Evolutionary conservation across 225 moss, liverwort and hornwort species (phyloP), one percentile per base, ranked within the genome.

Genomic region (Bryoerythrophyllum caledonicum): DNA sequence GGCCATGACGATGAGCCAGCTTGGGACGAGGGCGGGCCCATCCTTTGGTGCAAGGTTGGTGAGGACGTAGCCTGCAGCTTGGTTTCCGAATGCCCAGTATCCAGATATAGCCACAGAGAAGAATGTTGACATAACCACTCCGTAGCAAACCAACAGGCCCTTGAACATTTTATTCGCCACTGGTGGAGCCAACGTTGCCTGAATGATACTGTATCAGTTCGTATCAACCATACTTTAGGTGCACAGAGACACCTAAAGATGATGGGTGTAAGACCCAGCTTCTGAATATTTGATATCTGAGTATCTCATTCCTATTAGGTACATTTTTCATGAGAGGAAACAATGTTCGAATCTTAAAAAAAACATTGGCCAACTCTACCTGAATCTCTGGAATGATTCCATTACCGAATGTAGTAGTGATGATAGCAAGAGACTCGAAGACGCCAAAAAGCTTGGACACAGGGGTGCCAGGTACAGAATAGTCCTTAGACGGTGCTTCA

Each of bases 71-170:
- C 79, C 86, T 48, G 67, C 69, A 64, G 78, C 85, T 84, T 78
- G 83, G 64, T 90, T 90, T 41, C 90, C 88, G 34, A 88, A 90
- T 15, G 86, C 86, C 90, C 86, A 88, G 70, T 90, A 90, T 21
- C 88, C 90, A 53, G 85, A 62, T 59, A 87, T 52, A 17, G 88
- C 83, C 10, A 88, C 82, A 1, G 83, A 77, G 75, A 90, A 84
- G 76, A 81, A 88, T 11, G 90, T 88, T 34, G 83, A 76, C 40
- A 78, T 60, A 15, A 87, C 85, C 54, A 90, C 83, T 46, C 72
- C 81, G 56, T 88, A 90, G 74, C 82, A 80, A 48, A 87, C 66
- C 56, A 85, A 43, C 46, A 90, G 76, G 27, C 88, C 88, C 52
- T 76, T 90, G 48, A 90, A 79, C 90, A 90, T 83, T 71, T 90